phyloP scores from a whole-genome alignment of 768 basidiomycete genomes.

The Leucosporidium scottii region DNA sequence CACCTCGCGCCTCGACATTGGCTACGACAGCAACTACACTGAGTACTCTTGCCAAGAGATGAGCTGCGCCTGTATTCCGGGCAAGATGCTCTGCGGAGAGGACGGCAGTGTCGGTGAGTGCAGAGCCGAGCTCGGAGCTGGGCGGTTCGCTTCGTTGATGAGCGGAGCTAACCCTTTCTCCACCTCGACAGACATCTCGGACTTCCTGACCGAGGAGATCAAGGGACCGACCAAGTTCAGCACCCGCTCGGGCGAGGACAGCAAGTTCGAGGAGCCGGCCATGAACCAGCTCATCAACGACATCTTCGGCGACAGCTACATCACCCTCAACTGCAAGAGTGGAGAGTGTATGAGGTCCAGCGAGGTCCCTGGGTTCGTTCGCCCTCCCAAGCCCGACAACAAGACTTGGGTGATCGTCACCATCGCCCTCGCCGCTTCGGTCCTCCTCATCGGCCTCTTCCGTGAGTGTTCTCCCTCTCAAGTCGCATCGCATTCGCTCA shows the following conservation, averaged over 20 bases:
- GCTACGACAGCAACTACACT: constrained; percentile 64
- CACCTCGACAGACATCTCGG: constrained; percentile 66
- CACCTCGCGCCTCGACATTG: constrained; percentile 47
- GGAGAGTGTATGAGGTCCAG: constrained; percentile 93
- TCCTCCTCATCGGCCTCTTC: constrained; percentile 58
- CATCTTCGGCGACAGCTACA: constrained; percentile 86
- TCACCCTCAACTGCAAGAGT: constrained; percentile 74
- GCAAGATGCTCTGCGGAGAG: constrained; percentile 89
- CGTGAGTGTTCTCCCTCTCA: constrained; percentile 43
- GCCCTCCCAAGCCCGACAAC: constrained; percentile 75
- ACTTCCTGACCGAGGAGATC: constrained; percentile 83
- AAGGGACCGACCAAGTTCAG: constrained; percentile 82
- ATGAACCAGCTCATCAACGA: constrained; percentile 93
- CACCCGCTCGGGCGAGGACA: constrained; percentile 64
- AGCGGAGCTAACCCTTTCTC: not conserved
- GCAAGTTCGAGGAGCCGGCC: constrained; percentile 87
- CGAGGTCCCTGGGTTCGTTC: constrained; percentile 84
- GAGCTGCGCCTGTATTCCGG: constrained; percentile 87
- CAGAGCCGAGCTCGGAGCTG: not conserved
- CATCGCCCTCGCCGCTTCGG: constrained; percentile 63
- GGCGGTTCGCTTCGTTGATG: not conserved
- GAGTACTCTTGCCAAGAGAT: constrained; percentile 74
- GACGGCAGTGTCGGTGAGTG: constrained; percentile 57
- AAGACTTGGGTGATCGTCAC: constrained; percentile 76
- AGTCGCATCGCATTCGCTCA: not conserved